Evolutionary conservation across 2,329 filamentous ascomycete genomes (phyloP), one percentile per base, ranked within the genome.

Genomic region (Fonsecaea multimorphosa): DNA sequence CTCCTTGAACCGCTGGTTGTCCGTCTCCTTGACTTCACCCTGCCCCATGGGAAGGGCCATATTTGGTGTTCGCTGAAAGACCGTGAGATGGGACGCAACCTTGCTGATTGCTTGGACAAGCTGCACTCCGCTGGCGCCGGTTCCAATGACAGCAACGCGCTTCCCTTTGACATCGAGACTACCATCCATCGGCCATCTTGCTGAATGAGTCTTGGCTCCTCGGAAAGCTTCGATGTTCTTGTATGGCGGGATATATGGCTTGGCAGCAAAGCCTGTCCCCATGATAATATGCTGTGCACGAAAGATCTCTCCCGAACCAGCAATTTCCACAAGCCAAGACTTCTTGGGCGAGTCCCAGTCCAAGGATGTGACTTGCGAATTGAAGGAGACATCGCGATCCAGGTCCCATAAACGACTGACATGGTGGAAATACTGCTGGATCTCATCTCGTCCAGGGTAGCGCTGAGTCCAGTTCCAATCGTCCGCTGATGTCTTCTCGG

Each of bases 1-100:
- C n/a, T 56, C 31, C 22, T 52, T 52, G 71, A 0, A 7, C 34
- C 31, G 29, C 36, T 46, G 38, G 12, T 58, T 58, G 22, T 40
- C 44, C 5, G 11, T 32, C 36, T 85, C 82, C 62, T 81, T 79
- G n/a, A 61, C 27, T n/a, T 44, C 32, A 34, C 87, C 74, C 0
- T 77, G 63, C 1, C 80, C 78, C 85, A 90, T 88, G 0, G 87
- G 87, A 0, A 90, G 72, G 0, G 85, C 85, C 6, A 88, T 76
- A 69, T 90, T 91, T 0, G 88, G 88, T 0, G 87, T 90, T 16
- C 89, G 82, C 71, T 90, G 87, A 74, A 90, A 77, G 1, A 77
- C 73, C 0, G 77, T 82, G 14, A 91, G 69, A 1, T 83, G 75
- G 2, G 78, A 80, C 0, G 74, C 73, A 65, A 72, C 78, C 49